A percentile compares a stretch with the other conserved stretches of the same genome.
phyloP scores from a whole-genome alignment of 2,329 filamentous ascomycete species.

The Nothopassalora personata region DNA sequence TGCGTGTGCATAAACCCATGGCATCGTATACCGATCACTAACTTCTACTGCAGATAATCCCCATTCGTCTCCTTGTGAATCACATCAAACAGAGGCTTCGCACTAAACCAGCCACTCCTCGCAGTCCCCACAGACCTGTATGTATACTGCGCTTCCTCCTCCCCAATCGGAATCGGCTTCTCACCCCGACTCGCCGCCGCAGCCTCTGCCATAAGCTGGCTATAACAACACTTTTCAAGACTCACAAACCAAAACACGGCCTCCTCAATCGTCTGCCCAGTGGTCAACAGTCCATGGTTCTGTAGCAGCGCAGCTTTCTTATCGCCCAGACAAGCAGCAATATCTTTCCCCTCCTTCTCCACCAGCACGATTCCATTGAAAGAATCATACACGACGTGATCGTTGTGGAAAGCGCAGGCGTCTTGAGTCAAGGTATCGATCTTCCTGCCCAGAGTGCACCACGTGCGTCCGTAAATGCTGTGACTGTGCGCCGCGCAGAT shows the following conservation, averaged over 20 bases:
- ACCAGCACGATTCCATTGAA: slow-evolving; percentile 46
- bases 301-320: slow-evolving; percentile 40
- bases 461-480: slow-evolving; percentile 42
- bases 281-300: slow-evolving; percentile 45
- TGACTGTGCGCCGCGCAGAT: slow-evolving; percentile 43
- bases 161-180: slow-evolving; percentile 60
- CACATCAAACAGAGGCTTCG: slow-evolving; percentile 66
- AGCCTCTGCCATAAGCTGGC: slow-evolving; percentile 50
- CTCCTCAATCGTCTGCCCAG: slow-evolving; percentile 39
- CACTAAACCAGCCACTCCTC: slow-evolving; percentile 63
- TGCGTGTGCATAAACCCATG: too few relatives aligned
- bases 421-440: slow-evolving; percentile 45
- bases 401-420: slow-evolving; percentile 39
- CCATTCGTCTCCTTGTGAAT: slow-evolving; percentile 57
- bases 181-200: slow-evolving; percentile 58
- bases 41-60: slow-evolving; percentile 44
- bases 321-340: slow-evolving; percentile 38
- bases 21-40: too few relatives aligned
- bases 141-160: slow-evolving; percentile 64
- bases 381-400: slow-evolving; percentile 38
- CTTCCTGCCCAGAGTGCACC: slow-evolving; percentile 39
- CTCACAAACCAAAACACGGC: slow-evolving; percentile 38
- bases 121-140: slow-evolving; percentile 60
- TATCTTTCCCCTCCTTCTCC: slow-evolving; percentile 41
- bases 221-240: slow-evolving; percentile 39